Evolutionary conservation across 129 eudicot species (phyloP), one percentile per base, ranked within the genome.

Genomic region (Tanacetum coccineum): DNA sequence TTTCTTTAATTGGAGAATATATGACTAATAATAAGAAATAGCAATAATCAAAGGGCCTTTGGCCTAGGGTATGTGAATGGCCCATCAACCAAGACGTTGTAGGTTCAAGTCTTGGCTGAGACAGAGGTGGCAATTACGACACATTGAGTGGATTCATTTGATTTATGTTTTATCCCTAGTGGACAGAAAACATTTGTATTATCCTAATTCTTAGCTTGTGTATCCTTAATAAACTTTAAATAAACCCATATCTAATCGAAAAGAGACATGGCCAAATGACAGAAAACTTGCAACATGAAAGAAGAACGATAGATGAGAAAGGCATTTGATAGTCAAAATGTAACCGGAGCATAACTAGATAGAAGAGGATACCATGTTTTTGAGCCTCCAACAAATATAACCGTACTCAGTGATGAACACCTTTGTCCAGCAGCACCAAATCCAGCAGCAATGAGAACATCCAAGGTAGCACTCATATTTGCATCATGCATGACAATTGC

Each of bases 401-500:
- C 90, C 0, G 86, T 82, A 83, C 89, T 87, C 62, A 91, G 72
- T 40, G 96, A 82, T 73, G 85, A 75, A 79, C 98, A 91, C 62
- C 91, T 83, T 81, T 91, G 96, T 66, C 96, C 98, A n/a, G 98
- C 95, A 26, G 89, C 91, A 67, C 98, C 96, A 69, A 87, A 91
- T 59, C 98, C 96, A 62, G 94, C 85, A 26, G 87, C 87, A 53
- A 85, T 82, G 69, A 91, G 78, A 70, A 88, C 95, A 76, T 87
- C 88, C 77, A 85, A 45, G 17, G 96, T 85, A 36, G 96, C 90
- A 81, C 80, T 91, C 58, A 83, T 61, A 44, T 81, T 74, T 63
- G 98, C 98, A 84, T 91, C 98, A 74, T 94, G 98, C 95, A 91
- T 74, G 73, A 91, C 96, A 52, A 91, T 76, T 70, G 95, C 95